Conservation (phyloP, 1,139 yeast species). For the Geotrichum klebahnii region DNA sequence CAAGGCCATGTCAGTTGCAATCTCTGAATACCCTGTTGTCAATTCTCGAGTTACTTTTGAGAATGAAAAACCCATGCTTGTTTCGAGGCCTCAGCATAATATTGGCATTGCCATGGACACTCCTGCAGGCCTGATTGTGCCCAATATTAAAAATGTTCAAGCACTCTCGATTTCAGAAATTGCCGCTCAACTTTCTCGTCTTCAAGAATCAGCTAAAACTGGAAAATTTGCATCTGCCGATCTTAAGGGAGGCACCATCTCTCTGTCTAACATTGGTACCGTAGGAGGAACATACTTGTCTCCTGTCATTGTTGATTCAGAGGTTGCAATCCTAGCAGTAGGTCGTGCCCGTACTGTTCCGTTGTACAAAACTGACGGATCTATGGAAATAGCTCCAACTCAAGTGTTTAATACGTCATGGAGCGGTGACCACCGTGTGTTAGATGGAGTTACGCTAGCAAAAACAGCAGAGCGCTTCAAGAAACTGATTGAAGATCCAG, state of each 20-base stretch:
- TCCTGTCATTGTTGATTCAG: conserved; percentile 52
- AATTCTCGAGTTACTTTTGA: conserved; percentile 31
- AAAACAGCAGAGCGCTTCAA: conserved; percentile 35
- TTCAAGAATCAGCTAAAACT: conserved; percentile 57
- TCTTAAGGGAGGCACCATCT: conserved; percentile 71
- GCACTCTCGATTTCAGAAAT: conserved; percentile 58
- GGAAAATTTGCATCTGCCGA: conserved; percentile 67
- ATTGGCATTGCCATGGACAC: conserved; percentile 71
- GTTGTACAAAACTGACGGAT: conserved; percentile 27
- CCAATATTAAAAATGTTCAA: conserved; percentile 67
- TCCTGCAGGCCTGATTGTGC: conserved; percentile 71
- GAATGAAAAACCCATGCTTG: conserved; percentile 29
- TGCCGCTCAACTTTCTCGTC: conserved; percentile 54
- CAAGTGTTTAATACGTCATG: conserved; percentile 37
- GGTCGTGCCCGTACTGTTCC: conserved; percentile 36
- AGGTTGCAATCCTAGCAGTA: conserved; percentile 39
- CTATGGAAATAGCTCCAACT: conserved; percentile 31
- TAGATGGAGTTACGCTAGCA: conserved; percentile 40
- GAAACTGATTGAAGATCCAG: conserved; percentile 30
- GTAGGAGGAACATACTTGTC: conserved; percentile 75
- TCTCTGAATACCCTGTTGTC: conserved; percentile 33
- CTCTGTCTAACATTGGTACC: conserved; percentile 73
- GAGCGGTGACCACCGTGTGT: conserved; percentile 40
- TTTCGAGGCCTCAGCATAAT: conserved; percentile 37
- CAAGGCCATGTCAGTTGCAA: conserved; percentile 37